Percentiles rank a stretch among this genome's conserved stretches.
phyloP scores from a whole-genome alignment of 2,329 filamentous ascomycete genomes.

The Colletotrichum scovillei region DNA sequence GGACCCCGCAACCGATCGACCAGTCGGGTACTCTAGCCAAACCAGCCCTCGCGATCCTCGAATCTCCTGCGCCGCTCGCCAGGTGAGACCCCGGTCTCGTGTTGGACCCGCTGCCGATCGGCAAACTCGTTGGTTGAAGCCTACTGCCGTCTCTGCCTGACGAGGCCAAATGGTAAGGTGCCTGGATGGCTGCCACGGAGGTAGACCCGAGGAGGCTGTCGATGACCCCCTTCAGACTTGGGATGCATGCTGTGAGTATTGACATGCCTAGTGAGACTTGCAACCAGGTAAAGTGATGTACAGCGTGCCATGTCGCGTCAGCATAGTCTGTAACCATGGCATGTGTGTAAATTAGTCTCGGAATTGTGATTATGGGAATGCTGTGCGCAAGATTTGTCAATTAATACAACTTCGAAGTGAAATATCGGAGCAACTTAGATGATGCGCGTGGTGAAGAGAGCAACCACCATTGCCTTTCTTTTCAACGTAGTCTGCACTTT shows the following conservation, averaged over 20 bases:
- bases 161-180: not conserved
- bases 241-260: slow-evolving; percentile 7
- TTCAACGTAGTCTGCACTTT: slow-evolving; percentile 2
- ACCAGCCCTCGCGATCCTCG: not conserved
- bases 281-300: not conserved
- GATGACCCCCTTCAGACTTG: slow-evolving; percentile 13
- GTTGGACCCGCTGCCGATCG: not conserved
- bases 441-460: slow-evolving; percentile 3
- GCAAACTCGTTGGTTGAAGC: not conserved
- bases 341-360: not conserved
- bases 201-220: slow-evolving; percentile 1
- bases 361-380: not conserved
- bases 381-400: not conserved
- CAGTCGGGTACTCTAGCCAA: no score
- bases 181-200: slow-evolving; percentile 1
- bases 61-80: not conserved
- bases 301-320: slow-evolving; percentile 1
- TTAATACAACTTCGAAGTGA: not conserved
- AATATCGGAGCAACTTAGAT: not conserved
- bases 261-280: slow-evolving; percentile 10
- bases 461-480: slow-evolving; percentile 1
- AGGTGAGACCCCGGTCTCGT: not conserved
- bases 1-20: not conserved
- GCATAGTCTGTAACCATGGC: not conserved
- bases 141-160: not conserved